A percentile compares a stretch with the other conserved stretches of the same genome.
Evolutionary conservation across 2,329 filamentous ascomycete species (phyloP).

Genomic region (Verticillium nubilum): DNA sequence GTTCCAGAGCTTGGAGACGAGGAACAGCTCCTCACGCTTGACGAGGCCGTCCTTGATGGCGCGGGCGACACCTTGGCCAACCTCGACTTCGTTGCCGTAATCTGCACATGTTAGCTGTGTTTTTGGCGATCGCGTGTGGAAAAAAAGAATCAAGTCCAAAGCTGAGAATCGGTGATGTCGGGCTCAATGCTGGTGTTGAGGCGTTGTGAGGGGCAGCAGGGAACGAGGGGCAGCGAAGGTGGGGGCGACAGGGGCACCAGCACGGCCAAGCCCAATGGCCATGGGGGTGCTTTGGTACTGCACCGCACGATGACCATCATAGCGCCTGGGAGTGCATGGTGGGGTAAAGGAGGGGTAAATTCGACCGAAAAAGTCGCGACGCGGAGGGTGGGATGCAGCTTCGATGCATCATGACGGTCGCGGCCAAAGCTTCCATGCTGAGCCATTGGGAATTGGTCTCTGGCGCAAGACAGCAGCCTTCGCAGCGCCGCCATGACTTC

Average conservation of each 20-base stretch:
- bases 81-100: conserved; percentile 79
- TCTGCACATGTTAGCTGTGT: conserved; percentile 38
- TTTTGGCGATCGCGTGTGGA: not conserved
- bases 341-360: conserved; percentile 1
- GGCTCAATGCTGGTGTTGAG: not conserved
- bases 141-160: not conserved
- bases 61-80: conserved; percentile 68
- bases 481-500: not conserved
- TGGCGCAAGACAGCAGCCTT: not conserved
- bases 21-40: conserved; percentile 82
- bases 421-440: not conserved
- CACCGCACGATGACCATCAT: not conserved
- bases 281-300: not conserved
- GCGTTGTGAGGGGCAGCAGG: not conserved
- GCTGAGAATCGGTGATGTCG: not conserved
- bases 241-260: not conserved
- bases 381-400: not conserved
- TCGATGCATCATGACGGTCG: not conserved
- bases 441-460: not conserved
- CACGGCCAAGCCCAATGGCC: not conserved
- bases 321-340: not conserved
- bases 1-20: conserved; percentile 92
- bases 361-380: not conserved
- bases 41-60: conserved; percentile 78
- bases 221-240: not conserved